Conservation (phyloP, 2,329 filamentous ascomycete species). For the Fusarium subglutinans region DNA sequence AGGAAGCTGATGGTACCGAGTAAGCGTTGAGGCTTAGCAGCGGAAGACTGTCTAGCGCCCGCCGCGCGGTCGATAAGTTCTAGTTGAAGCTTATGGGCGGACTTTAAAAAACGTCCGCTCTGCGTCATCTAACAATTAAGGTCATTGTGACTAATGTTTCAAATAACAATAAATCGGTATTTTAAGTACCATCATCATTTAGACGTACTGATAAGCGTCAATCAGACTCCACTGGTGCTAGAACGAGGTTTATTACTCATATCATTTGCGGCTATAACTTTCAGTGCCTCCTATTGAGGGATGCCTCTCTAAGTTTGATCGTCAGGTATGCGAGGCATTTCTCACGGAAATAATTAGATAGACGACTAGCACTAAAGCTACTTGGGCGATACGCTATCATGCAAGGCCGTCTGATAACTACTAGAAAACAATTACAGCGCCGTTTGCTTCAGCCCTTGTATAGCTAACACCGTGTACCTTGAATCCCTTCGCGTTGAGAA, state of each 20-base stretch:
- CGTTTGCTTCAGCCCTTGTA: background rate
- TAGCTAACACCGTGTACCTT: background rate
- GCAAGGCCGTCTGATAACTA: accelerated
- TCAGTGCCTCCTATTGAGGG: background rate
- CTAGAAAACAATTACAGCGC: background rate
- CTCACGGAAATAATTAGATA: too few relatives aligned
- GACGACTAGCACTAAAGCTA: accelerated
- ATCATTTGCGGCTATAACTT: background rate
- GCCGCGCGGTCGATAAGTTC: background rate
- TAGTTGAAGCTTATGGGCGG: background rate
- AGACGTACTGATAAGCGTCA: accelerated
- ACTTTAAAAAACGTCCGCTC: background rate
- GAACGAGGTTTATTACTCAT: background rate
- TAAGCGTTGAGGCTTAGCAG: background rate
- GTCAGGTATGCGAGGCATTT: accelerated
- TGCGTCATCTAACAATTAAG: background rate
- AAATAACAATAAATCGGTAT: accelerated
- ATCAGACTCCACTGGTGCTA: background rate
- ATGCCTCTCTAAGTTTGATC: background rate
- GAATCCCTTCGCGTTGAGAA: background rate
- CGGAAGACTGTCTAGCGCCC: background rate
- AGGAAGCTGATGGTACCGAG: accelerated
- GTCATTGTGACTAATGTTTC: accelerated
- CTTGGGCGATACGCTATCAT: accelerated
- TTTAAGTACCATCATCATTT: accelerated